phyloP scores from a whole-genome alignment of 2,329 filamentous ascomycete genomes.

The Paecilomyces sp. region DNA sequence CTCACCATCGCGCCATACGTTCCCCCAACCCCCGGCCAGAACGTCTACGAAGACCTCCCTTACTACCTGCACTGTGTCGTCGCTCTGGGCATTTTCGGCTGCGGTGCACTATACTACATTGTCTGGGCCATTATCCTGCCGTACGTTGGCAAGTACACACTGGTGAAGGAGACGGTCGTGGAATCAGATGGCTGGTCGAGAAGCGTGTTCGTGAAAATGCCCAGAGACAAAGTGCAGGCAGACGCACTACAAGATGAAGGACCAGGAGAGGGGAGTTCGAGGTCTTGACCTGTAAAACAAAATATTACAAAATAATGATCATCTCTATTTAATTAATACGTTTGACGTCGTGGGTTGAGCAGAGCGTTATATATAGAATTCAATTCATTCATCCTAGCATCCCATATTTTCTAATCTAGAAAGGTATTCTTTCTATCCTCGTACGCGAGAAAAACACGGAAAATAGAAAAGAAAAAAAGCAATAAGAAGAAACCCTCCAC shows the following conservation, averaged over 20 bases:
- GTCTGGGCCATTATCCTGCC: slow-evolving; percentile 46
- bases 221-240: slow-evolving; percentile 14
- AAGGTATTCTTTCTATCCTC: too few species aligned
- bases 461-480: neutral
- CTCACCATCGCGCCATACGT: slow-evolving; percentile 47
- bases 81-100: slow-evolving; percentile 42
- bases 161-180: slow-evolving; percentile 49
- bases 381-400: too few species aligned
- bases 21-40: slow-evolving; percentile 41
- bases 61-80: slow-evolving; percentile 50
- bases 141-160: slow-evolving; percentile 39
- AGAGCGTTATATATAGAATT: too few species aligned
- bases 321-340: too few species aligned
- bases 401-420: too few species aligned
- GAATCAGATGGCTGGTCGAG: slow-evolving; percentile 59
- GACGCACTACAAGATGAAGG: too few species aligned
- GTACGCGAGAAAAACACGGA: too few species aligned
- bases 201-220: slow-evolving; percentile 45
- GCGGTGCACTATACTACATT: slow-evolving; percentile 46
- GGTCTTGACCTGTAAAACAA: too few species aligned
- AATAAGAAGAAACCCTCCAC: neutral
- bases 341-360: too few species aligned
- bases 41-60: slow-evolving; percentile 46
- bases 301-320: too few species aligned
- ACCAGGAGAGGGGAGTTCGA: neutral